A percentile compares a stretch with the other conserved stretches of the same genome.
Evolutionary conservation across 148 eudicot genomes (phyloP).

Genomic region (Tetragonia tetragonoides): DNA sequence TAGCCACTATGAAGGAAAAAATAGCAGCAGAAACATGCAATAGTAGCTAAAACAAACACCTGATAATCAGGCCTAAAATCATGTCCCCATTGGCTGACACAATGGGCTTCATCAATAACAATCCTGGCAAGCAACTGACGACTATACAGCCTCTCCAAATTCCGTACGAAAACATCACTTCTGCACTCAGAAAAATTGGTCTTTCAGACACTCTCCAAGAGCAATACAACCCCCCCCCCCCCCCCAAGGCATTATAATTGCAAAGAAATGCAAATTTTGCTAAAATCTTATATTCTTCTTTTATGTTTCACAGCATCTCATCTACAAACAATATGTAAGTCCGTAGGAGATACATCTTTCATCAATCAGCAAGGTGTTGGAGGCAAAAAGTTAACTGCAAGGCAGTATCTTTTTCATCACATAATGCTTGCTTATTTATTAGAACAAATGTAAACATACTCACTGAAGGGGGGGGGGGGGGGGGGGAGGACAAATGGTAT

Average conservation of each 20-base stretch:
- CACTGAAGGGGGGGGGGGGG: not conserved
- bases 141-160: conserved; percentile 72
- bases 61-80: conserved; percentile 99
- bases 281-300: not conserved
- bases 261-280: too few relatives aligned
- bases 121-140: conserved; percentile 73
- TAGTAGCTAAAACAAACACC: conserved; percentile 38
- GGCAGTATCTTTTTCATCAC: not conserved
- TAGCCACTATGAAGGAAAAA: conserved; percentile 9
- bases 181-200: conserved; percentile 44
- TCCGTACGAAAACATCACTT: conserved; percentile 80
- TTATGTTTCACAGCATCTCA: not conserved
- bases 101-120: conserved; percentile 99
- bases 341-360: not conserved
- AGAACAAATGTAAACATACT: conserved; percentile 4
- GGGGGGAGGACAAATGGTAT: not conserved
- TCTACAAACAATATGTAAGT: conserved; percentile 8
- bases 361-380: not conserved
- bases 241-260: not conserved
- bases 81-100: conserved; percentile 99
- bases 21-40: not conserved
- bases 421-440: not conserved
- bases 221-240: not conserved
- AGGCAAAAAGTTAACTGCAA: not conserved
- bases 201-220: conserved; percentile 14